Percentiles rank a stretch among this genome's conserved stretches.
These are phyloP conservation scores for Ensete glaucum DNA, from an alignment of 176 grass and related monocot genomes.

Conservation along the genomic window DNA sequence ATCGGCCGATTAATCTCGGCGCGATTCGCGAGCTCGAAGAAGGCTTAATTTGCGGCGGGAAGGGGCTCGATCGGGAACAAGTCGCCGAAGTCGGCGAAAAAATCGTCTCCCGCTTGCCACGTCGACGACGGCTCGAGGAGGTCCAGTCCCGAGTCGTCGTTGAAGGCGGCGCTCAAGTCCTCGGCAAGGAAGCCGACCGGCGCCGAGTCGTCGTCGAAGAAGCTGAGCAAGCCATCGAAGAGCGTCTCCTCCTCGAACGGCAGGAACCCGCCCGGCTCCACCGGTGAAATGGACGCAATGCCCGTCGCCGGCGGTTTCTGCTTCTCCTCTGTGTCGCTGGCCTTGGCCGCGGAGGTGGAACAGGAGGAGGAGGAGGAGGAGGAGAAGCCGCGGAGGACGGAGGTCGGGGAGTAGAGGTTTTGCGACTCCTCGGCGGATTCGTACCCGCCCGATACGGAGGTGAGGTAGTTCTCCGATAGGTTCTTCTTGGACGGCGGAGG, in stretches of 20 bases:
- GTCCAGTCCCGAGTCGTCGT: neutral
- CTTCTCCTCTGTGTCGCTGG: neutral
- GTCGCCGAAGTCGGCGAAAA: constrained; percentile 78
- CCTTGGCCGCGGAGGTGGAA: neutral
- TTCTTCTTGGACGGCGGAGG: constrained; percentile 27
- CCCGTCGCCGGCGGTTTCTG: neutral
- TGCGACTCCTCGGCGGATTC: constrained; percentile 68
- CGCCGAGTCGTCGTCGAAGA: constrained; percentile 14
- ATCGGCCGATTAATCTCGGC: constrained; percentile 32
- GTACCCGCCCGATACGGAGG: constrained; percentile 40
- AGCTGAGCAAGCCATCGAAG: constrained; percentile 54
- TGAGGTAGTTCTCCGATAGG: constrained; percentile 17
- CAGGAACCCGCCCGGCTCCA: constrained; percentile 5
- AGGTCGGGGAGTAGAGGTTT: constrained; percentile 61
- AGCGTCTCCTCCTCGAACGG: constrained; percentile 17
- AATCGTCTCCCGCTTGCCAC: constrained; percentile 39
- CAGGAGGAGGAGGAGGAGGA: constrained; percentile 8
- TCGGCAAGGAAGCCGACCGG: constrained; percentile 3
- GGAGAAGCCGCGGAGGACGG: constrained; percentile 56
- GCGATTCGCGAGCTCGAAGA: neutral
- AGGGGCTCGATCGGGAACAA: constrained; percentile 52
- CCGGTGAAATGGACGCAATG: neutral
- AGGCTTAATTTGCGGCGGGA: constrained; percentile 1
- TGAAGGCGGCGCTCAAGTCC: constrained; percentile 10
- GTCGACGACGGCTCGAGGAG: constrained; percentile 7